A percentile compares a stretch with the other conserved stretches of the same genome.
Evolutionary conservation across 176 grass and related monocot genomes (phyloP).

Genomic region (Hsuehochloa calcarea): DNA sequence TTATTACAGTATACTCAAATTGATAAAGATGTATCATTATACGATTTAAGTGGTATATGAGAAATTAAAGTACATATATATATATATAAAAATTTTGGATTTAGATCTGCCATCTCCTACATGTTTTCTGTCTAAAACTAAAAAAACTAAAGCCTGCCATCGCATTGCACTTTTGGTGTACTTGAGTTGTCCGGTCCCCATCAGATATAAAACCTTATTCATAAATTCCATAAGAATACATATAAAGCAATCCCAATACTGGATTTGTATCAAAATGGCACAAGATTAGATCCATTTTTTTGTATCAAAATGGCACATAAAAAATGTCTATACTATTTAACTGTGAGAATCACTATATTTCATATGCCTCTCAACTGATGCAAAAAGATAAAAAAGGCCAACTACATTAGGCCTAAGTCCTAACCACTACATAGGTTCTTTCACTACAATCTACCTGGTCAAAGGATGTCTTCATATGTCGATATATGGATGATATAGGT

Average conservation of each 20-base stretch:
- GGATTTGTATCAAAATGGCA: no score
- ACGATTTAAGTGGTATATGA: no score
- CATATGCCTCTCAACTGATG: neutral
- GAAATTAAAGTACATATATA: no score
- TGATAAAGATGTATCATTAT: no score
- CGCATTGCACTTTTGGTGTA: neutral
- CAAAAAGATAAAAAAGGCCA: slow-evolving; percentile 14
- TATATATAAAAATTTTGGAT: neutral
- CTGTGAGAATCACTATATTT: neutral
- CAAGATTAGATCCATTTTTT: no score
- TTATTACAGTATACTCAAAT: no score
- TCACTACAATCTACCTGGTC: slow-evolving; percentile 1
- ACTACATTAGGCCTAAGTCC: neutral
- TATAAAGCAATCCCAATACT: neutral
- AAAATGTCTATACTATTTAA: neutral
- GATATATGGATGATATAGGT: neutral
- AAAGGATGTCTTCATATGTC: neutral
- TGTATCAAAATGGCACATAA: no score
- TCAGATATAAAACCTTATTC: neutral
- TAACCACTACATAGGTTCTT: slow-evolving; percentile 13
- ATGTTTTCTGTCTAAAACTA: no score
- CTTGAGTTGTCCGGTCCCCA: neutral
- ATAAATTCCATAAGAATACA: neutral
- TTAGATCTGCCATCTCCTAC: neutral
- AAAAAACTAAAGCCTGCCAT: neutral